These are phyloP conservation scores for Fusarium sp. DNA, from an alignment of 2,329 filamentous ascomycete genomes.

Conservation along the genomic window DNA sequence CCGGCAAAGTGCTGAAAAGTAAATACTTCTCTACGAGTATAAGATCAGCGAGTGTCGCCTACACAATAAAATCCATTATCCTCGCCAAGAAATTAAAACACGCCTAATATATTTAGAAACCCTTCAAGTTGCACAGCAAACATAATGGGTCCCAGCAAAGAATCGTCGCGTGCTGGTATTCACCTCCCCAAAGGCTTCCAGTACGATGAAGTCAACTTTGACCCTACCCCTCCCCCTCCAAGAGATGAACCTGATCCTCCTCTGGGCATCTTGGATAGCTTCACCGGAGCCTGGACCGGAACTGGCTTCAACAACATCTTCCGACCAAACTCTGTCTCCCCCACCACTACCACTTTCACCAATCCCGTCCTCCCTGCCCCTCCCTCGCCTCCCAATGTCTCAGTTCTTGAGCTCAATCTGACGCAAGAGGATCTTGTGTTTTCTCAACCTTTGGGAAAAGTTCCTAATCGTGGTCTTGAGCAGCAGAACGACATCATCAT, in stretches of 20 bases:
- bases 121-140: no score
- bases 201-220: slow-evolving; percentile 7
- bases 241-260: neutral
- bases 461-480: slow-evolving; percentile 1
- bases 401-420: slow-evolving; percentile 1
- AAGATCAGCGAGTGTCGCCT: neutral
- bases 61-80: no score
- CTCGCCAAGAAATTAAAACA: neutral
- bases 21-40: neutral
- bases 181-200: neutral
- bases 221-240: neutral
- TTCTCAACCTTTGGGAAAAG: neutral
- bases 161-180: neutral
- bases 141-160: neutral
- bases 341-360: neutral
- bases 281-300: neutral
- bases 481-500: slow-evolving; percentile 6
- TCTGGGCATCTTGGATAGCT: neutral
- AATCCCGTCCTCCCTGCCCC: slow-evolving; percentile 4
- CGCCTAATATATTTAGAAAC: no score
- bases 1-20: no score
- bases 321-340: neutral
- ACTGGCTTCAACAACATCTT: slow-evolving; percentile 14
- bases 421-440: neutral
- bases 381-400: slow-evolving; percentile 1